Conservation (phyloP, 23 red algal species). For the Cyanidium caldarium region DNA sequence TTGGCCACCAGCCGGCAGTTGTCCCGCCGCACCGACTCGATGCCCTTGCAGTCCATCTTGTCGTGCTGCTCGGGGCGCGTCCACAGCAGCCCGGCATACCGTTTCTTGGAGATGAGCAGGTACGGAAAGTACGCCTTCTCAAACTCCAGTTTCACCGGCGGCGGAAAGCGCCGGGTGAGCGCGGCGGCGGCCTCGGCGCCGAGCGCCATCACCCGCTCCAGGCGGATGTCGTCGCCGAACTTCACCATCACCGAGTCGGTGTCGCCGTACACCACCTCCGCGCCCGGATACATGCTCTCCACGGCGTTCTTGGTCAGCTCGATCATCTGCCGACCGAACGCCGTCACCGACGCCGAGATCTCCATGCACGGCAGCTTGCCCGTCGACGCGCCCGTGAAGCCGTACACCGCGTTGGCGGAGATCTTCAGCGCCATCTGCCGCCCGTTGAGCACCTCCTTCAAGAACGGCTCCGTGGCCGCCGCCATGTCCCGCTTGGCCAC, state of each 20-base stretch:
- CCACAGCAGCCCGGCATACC: slow-evolving; percentile 93
- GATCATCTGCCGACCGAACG: slow-evolving; percentile 94
- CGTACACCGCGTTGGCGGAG: slow-evolving; percentile 98
- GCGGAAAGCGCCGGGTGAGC: slow-evolving; percentile 59
- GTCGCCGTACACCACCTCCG: slow-evolving; percentile 87
- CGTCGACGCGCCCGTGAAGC: slow-evolving; percentile 83
- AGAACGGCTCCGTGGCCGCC: slow-evolving; percentile 66
- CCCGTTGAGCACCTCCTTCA: slow-evolving; percentile 75
- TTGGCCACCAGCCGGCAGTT: slow-evolving; percentile 99
- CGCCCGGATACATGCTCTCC: slow-evolving; percentile 51
- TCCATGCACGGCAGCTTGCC: slow-evolving; percentile 99
- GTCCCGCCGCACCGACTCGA: slow-evolving; percentile 92
- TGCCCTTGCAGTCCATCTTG: slow-evolving; percentile 99
- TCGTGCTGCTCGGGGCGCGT: slow-evolving; percentile 60
- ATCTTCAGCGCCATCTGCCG: slow-evolving; percentile 95
- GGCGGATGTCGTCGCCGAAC: slow-evolving; percentile 37
- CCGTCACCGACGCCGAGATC: slow-evolving; percentile 86
- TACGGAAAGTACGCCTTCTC: slow-evolving; percentile 98
- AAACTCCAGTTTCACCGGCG: slow-evolving; percentile 89
- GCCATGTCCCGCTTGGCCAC: slow-evolving; percentile 69
- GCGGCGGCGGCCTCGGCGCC: slow-evolving; percentile 62
- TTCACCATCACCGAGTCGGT: slow-evolving; percentile 99
- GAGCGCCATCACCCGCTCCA: slow-evolving; percentile 47
- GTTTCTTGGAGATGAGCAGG: slow-evolving; percentile 90
- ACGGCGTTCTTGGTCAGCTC: slow-evolving; percentile 55